These are phyloP conservation scores for Penstemon barbatus DNA, from an alignment of 257 asterid species.

Conservation along the genomic window DNA sequence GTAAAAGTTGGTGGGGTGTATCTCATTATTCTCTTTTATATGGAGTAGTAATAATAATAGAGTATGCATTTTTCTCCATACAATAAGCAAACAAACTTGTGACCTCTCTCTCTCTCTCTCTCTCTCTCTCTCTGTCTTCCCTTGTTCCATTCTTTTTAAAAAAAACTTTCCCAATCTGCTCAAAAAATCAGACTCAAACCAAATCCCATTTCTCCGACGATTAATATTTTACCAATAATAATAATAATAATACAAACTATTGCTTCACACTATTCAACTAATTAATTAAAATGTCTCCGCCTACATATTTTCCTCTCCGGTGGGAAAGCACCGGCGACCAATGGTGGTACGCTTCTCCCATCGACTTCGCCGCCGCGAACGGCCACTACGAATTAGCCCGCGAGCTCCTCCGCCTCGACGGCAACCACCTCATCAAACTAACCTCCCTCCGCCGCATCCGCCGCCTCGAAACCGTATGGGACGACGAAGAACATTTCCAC, in stretches of 20 bases:
- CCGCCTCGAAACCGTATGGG: slow-evolving; percentile 96
- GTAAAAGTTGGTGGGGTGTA: slow-evolving; percentile 25
- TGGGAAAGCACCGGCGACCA: slow-evolving; percentile 99
- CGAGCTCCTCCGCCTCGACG: slow-evolving; percentile 90
- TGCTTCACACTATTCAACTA: not conserved
- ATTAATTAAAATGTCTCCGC: slow-evolving; percentile 26
- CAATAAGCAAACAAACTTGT: too few relatives aligned
- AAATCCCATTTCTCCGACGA: too few relatives aligned
- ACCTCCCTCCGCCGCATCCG: slow-evolving; percentile 86
- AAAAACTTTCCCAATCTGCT: too few relatives aligned
- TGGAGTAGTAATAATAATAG: too few relatives aligned
- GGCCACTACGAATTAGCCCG: slow-evolving; percentile 89
- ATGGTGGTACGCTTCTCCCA: slow-evolving; percentile 99
- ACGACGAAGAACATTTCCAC: slow-evolving; percentile 86
- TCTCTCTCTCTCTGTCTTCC: too few relatives aligned
- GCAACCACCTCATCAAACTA: slow-evolving; percentile 81
- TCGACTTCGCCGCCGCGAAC: slow-evolving; percentile 96
- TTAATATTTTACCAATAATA: not conserved
- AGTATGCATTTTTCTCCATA: too few relatives aligned
- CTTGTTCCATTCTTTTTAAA: too few relatives aligned
- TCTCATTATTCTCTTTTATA: too few relatives aligned
- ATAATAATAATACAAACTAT: not conserved
- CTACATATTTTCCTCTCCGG: slow-evolving; percentile 78
- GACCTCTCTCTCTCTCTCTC: too few relatives aligned
- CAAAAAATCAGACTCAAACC: too few relatives aligned